These are phyloP conservation scores for Amaranthus tricolor DNA, from an alignment of 179 eudicot genomes.

Conservation along the genomic window DNA sequence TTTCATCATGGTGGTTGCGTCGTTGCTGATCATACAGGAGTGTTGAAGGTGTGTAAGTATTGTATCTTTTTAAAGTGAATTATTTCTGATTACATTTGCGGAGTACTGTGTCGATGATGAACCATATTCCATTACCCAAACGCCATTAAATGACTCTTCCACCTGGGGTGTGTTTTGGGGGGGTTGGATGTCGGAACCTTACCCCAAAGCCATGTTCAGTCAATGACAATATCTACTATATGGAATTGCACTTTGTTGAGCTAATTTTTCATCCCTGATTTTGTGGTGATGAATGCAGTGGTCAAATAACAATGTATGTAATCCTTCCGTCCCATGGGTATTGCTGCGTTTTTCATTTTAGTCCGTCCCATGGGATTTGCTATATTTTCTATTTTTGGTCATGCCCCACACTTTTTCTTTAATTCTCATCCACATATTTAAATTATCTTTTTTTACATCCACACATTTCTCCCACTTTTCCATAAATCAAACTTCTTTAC, in stretches of 20 bases:
- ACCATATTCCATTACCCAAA: not conserved
- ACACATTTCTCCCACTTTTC: no score
- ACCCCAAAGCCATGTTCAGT: not conserved
- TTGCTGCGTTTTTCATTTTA: no score
- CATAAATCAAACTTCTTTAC: no score
- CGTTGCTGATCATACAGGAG: slow-evolving; percentile 52
- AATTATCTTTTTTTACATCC: no score
- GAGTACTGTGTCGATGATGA: not conserved
- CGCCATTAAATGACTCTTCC: no score
- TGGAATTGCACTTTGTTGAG: not conserved
- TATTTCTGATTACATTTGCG: not conserved
- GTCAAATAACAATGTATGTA: not conserved
- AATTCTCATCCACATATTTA: no score
- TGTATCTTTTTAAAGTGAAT: not conserved
- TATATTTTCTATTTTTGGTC: no score
- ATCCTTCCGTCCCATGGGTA: no score
- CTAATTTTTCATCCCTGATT: not conserved
- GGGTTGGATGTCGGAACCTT: no score
- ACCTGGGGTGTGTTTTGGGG: no score
- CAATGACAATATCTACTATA: not conserved
- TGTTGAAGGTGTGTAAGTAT: slow-evolving; percentile 58
- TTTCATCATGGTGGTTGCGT: slow-evolving; percentile 33
- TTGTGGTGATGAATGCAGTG: not conserved
- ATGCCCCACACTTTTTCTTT: no score
- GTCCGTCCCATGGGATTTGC: no score